A percentile compares a stretch with the other conserved stretches of the same genome.
These are phyloP conservation scores for Xanthoceras sorbifolium DNA, from an alignment of 345 rosid species.

Conservation along the genomic window DNA sequence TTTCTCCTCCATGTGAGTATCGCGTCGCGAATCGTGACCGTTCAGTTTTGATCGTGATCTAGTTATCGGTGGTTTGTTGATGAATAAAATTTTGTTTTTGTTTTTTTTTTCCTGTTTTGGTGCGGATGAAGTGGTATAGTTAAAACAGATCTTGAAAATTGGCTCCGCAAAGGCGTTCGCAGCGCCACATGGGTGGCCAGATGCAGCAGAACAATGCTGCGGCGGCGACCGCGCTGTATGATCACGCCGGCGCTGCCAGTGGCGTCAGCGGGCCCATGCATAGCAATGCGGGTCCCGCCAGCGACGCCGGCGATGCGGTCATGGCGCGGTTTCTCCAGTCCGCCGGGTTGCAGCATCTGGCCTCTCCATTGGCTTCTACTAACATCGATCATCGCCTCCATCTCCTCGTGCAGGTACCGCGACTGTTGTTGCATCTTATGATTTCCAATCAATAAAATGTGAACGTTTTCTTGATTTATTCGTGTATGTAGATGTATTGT, in stretches of 20 bases:
- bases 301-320: conserved; percentile 90
- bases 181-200: conserved; percentile 99
- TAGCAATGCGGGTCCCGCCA: conserved; percentile 55
- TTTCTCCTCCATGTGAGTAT: conserved; percentile 59
- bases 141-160: conserved; percentile 77
- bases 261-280: conserved; percentile 49
- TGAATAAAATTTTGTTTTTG: background rate
- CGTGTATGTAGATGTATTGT: no score
- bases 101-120: conserved; percentile 13
- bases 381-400: conserved; percentile 81
- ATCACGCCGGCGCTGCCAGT: conserved; percentile 40
- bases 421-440: background rate
- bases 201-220: conserved; percentile 96
- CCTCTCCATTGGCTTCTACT: conserved; percentile 85
- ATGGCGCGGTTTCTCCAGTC: conserved; percentile 99
- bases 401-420: conserved; percentile 81
- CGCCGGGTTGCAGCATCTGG: conserved; percentile 99
- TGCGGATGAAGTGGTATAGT: conserved; percentile 43
- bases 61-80: background rate
- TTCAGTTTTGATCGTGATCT: background rate
- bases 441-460: no score
- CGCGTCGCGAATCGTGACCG: background rate
- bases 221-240: conserved; percentile 66
- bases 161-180: conserved; percentile 99
- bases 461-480: background rate